Percentiles rank a stretch among this genome's conserved stretches.
Conservation (phyloP, 2,329 filamentous ascomycete species). For the Nothophaeocryptopus gaeumannii region DNA sequence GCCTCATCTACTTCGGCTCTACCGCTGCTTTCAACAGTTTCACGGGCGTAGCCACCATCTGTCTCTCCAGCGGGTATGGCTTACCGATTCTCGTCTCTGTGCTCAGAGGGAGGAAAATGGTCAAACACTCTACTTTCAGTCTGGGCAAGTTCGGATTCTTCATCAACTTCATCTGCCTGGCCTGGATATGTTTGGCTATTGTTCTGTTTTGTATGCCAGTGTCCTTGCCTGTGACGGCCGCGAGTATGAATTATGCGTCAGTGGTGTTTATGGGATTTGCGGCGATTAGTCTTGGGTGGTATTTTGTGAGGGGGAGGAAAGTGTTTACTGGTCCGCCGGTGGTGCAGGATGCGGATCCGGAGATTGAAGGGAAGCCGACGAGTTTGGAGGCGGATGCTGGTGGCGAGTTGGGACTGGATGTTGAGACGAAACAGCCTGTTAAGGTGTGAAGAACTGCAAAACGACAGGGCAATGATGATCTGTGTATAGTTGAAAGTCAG, state of each 20-base stretch:
- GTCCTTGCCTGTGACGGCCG: conserved; percentile 40
- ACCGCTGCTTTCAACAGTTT: conserved; percentile 76
- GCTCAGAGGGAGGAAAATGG: conserved; percentile 62
- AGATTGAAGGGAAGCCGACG: conserved; percentile 25
- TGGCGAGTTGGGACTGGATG: conserved; percentile 22
- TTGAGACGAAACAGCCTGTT: conserved; percentile 10
- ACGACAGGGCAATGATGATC: not conserved
- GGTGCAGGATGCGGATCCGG: conserved; percentile 28
- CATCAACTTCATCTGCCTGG: conserved; percentile 66
- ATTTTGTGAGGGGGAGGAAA: conserved; percentile 35
- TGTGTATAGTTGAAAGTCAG: too few relatives aligned
- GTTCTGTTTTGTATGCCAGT: conserved; percentile 73
- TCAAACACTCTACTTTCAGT: conserved; percentile 65
- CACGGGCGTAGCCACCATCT: conserved; percentile 77
- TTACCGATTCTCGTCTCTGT: conserved; percentile 72
- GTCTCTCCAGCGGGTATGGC: conserved; percentile 71
- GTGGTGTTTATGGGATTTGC: conserved; percentile 36
- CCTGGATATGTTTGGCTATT: conserved; percentile 68
- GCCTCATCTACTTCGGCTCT: conserved; percentile 76
- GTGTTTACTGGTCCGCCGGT: conserved; percentile 37
- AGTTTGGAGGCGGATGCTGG: conserved; percentile 19
- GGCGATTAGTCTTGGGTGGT: conserved; percentile 34
- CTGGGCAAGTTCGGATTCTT: conserved; percentile 66
- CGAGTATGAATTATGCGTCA: conserved; percentile 42
- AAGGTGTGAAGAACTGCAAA: conserved; percentile 7